These are phyloP conservation scores for Blastomyces gilchristii DNA, from an alignment of 2,329 filamentous ascomycete species.

Conservation along the genomic window DNA sequence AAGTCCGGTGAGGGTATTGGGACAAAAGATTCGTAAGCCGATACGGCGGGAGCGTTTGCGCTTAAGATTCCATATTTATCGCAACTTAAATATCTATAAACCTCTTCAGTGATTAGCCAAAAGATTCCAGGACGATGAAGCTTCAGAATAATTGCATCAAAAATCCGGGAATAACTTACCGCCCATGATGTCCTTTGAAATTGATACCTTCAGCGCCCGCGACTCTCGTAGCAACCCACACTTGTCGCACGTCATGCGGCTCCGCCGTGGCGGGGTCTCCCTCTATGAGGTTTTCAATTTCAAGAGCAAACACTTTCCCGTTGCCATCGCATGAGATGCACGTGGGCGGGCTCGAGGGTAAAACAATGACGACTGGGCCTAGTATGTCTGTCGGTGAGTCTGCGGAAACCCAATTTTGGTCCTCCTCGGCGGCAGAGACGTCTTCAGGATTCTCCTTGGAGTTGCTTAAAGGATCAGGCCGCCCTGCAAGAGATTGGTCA, in stretches of 20 bases:
- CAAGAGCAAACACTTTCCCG: constrained; percentile 73
- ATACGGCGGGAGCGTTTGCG: constrained; percentile 70
- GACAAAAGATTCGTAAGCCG: constrained; percentile 70
- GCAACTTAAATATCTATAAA: constrained; percentile 64
- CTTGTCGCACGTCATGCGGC: constrained; percentile 89
- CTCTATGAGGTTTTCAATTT: constrained; percentile 81
- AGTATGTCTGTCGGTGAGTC: constrained; percentile 63
- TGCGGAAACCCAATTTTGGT: constrained; percentile 87
- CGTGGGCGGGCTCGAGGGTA: constrained; percentile 62
- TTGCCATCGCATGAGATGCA: constrained; percentile 77
- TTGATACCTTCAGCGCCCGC: constrained; percentile 70
- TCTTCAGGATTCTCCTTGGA: constrained; percentile 24
- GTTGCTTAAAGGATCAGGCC: constrained; percentile 19
- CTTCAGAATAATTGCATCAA: constrained; percentile 4
- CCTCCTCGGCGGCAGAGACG: constrained; percentile 42
- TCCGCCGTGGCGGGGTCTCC: constrained; percentile 73
- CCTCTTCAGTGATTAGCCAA: not conserved
- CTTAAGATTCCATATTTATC: constrained; percentile 71
- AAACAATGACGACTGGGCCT: constrained; percentile 72
- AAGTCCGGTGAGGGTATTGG: constrained; percentile 53
- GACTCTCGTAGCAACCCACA: constrained; percentile 82
- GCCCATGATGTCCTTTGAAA: constrained; percentile 84
- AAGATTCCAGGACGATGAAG: not conserved
- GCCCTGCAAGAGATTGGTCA: constrained; percentile 28
- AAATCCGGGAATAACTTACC: constrained; percentile 37